A percentile compares a stretch with the other conserved stretches of the same genome.
Conservation (phyloP, 139 green algal species). For the Tetradesmus lagerheimii region DNA sequence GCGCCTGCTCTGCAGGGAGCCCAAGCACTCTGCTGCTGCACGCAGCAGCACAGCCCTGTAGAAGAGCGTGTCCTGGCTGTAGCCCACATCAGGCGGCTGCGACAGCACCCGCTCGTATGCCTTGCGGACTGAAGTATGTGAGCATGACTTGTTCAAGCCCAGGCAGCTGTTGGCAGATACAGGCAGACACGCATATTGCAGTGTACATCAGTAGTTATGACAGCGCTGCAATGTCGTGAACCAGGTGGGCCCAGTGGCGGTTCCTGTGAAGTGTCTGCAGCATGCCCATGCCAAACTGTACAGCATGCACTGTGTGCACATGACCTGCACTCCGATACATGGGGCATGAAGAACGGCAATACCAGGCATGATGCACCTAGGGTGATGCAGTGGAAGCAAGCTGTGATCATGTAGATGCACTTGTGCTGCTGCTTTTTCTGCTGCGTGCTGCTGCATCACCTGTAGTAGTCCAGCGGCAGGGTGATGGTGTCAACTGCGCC, state of each 20-base stretch:
- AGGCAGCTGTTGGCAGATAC: constrained; percentile 18
- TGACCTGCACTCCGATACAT: neutral
- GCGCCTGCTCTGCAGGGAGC: constrained; percentile 28
- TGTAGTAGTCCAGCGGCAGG: neutral
- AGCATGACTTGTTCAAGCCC: constrained; percentile 8
- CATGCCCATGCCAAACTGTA: neutral
- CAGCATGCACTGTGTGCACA: neutral
- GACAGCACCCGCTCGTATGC: constrained; percentile 28
- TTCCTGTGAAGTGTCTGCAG: neutral
- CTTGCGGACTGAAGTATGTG: constrained; percentile 27
- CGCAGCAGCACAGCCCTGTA: constrained; percentile 57
- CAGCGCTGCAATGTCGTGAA: neutral
- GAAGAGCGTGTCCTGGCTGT: constrained; percentile 52
- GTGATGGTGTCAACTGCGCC: neutral
- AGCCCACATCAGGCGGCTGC: constrained; percentile 15
- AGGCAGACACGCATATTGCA: neutral
- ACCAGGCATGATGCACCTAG: too few relatives aligned
- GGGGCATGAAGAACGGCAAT: too few relatives aligned
- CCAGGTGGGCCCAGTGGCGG: neutral
- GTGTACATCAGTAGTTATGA: too few relatives aligned
- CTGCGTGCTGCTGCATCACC: neutral
- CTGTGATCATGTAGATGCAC: neutral
- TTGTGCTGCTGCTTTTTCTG: neutral
- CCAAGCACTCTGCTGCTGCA: constrained; percentile 47
- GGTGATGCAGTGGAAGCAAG: too few relatives aligned